Conservation (phyloP, 805 yeast genomes). For the Candida qinlingensis region DNA sequence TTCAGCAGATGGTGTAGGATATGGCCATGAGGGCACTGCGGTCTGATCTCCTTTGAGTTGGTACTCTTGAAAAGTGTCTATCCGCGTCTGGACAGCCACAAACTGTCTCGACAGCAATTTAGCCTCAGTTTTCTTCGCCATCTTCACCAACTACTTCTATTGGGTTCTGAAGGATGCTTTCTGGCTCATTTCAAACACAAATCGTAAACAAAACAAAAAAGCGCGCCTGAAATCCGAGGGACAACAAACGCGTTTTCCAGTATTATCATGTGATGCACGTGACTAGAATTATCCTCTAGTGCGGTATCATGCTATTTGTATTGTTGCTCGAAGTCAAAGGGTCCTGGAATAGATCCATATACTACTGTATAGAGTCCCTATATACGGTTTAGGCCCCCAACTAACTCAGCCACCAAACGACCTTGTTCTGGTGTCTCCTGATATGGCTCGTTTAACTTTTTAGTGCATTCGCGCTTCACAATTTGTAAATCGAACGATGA, state of each 20-base stretch:
- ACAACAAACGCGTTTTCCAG: neutral
- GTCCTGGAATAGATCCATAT: too few relatives aligned
- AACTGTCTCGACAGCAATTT: neutral
- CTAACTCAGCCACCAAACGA: too few relatives aligned
- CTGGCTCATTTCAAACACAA: neutral
- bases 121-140: neutral
- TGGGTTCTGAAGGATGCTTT: neutral
- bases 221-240: constrained; percentile 4
- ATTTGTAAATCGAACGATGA: constrained; percentile 1
- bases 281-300: neutral
- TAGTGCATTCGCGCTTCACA: neutral
- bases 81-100: constrained; percentile 5
- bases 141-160: neutral
- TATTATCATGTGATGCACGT: neutral
- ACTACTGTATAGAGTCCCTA: too few relatives aligned
- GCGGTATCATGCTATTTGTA: too few relatives aligned
- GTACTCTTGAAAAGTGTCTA: constrained; percentile 12
- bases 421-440: too few relatives aligned
- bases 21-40: constrained; percentile 21
- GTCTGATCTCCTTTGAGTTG: constrained; percentile 9
- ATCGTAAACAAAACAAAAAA: constrained; percentile 5
- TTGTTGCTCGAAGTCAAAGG: too few relatives aligned
- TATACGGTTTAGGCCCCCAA: too few relatives aligned
- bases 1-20: constrained; percentile 25
- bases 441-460: neutral